Evolutionary conservation across 768 basidiomycete genomes (phyloP).

Genomic region (Tulasnella sp.): DNA sequence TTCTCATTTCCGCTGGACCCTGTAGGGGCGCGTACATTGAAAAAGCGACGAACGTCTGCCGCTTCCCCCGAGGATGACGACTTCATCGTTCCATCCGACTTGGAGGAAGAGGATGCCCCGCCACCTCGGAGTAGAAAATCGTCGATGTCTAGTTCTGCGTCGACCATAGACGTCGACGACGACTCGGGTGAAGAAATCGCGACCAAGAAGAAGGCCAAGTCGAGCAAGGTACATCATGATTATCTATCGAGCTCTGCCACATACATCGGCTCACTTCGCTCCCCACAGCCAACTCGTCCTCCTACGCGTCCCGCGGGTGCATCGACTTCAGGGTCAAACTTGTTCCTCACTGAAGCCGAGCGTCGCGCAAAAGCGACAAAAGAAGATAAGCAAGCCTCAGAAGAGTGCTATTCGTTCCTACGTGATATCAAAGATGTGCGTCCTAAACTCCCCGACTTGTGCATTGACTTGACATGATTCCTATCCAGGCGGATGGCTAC

Average conservation of each 20-base stretch:
- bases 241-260: neutral
- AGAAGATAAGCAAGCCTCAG: slow-evolving; percentile 65
- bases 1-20: neutral
- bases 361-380: slow-evolving; percentile 62
- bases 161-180: slow-evolving; percentile 20
- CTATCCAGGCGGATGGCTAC: slow-evolving; percentile 62
- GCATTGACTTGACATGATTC: neutral
- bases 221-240: neutral
- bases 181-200: slow-evolving; percentile 19
- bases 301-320: slow-evolving; percentile 19
- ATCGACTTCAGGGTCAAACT: slow-evolving; percentile 16
- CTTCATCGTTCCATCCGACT: slow-evolving; percentile 57
- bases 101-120: slow-evolving; percentile 19
- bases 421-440: slow-evolving; percentile 57
- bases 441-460: slow-evolving; percentile 7
- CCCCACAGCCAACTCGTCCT: slow-evolving; percentile 16
- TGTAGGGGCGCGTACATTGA: neutral
- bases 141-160: slow-evolving; percentile 3
- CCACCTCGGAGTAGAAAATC: neutral
- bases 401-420: slow-evolving; percentile 68
- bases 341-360: slow-evolving; percentile 76
- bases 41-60: neutral
- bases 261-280: neutral
- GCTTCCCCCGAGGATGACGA: slow-evolving; percentile 34
- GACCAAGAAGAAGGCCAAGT: slow-evolving; percentile 17